phyloP scores from a whole-genome alignment of 441 rosid species.

The Adansonia rubrostipa region DNA sequence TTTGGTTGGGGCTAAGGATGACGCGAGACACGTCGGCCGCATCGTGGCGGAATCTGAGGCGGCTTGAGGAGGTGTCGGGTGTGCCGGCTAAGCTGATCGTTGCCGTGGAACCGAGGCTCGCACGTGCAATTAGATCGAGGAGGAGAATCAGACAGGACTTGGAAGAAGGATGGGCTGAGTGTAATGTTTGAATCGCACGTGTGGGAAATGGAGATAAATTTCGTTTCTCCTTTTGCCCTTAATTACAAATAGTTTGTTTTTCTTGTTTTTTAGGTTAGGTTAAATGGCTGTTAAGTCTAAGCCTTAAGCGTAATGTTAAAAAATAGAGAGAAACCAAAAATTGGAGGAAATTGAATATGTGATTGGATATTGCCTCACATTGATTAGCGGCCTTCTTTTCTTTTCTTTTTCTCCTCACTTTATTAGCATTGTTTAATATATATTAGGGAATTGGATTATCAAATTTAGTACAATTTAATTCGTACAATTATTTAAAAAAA shows the following conservation, averaged over 20 bases:
- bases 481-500: too few species aligned
- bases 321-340: not conserved
- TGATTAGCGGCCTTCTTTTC: not conserved
- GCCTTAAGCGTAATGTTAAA: not conserved
- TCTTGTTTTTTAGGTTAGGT: not conserved
- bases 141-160: conserved; percentile 32
- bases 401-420: not conserved
- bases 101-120: conserved; percentile 43
- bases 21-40: conserved; percentile 25
- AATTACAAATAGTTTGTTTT: not conserved
- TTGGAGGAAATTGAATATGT: not conserved
- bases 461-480: too few species aligned
- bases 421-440: not conserved
- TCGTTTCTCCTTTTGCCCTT: not conserved
- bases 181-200: conserved; percentile 17
- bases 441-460: not conserved
- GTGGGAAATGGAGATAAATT: not conserved
- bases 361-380: not conserved
- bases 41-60: conserved; percentile 43
- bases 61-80: conserved; percentile 50
- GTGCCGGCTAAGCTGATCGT: conserved; percentile 52
- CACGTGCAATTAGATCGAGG: conserved; percentile 35
- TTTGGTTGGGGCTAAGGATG: conserved; percentile 56
- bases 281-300: not conserved
- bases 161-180: conserved; percentile 66